Evolutionary conservation across 768 basidiomycete species (phyloP), one percentile per base, ranked within the genome.

Genomic region (Tricholoma bakamatsutake): DNA sequence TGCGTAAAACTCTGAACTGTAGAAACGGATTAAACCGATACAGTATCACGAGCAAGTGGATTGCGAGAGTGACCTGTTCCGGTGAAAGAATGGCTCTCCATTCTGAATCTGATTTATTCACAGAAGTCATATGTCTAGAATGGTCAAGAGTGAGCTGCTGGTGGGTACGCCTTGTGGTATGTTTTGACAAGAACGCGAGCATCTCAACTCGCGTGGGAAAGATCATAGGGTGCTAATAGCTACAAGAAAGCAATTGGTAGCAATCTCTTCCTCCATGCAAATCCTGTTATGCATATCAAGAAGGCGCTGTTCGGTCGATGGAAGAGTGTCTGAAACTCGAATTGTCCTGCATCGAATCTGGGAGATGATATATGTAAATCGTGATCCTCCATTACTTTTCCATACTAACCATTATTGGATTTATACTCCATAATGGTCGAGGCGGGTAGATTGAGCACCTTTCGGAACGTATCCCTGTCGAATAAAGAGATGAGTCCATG

Each of bases 341-440:
- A 62, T 84, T 89, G 73, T 92, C 91, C 62, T 89, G 88, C 81
- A 93, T 87, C 48, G 90, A 93, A 71, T 93, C 90, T 93, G 62
- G 50, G 21, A 30, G 34, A 11, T 54, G 13, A 42, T 50, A 42
- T 50, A 52, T 15, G 43, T 27, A 6, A 52, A 27, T 45, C 18
- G 37, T 48, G 21, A 49, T 11, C 31, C 42, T 18, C 21, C 31
- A n/a, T 13, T 17, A 7, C 27, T 31, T 17, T 48, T 50, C n/a
- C 13, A 11, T 15, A 59, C 79, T 42, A 55, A 88, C 90, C 90
- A 58, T 88, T 93, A 70, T 96, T 96, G 9, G 92, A 88, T 68
- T 96, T 95, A 71, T 97, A 98, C 68, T 98, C 94, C 84, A 96
- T 90, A 58, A 86, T 80, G 1, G 93, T 95, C 17, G 81, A 75